Evolutionary conservation across 805 yeast genomes (phyloP), one percentile per base, ranked within the genome.

Genomic region (Barnettozyma siamensis): DNA sequence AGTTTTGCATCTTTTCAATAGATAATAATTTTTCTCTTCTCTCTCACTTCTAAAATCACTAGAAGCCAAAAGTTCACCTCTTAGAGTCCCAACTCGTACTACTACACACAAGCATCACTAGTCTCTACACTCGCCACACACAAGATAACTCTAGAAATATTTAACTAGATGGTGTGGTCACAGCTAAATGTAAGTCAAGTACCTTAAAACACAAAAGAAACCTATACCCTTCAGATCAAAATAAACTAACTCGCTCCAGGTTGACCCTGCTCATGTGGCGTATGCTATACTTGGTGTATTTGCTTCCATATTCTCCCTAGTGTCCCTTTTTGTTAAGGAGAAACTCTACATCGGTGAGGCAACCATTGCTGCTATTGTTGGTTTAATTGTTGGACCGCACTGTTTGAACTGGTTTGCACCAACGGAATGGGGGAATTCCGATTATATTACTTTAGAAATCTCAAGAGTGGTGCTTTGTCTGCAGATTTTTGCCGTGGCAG

Each of bases 401-500:
- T 83, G 87, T 55, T 64, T 88, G 27, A 65, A 79, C 43, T 86
- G 96, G 95, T 85, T 88, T 55, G 62, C 80, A 43, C 97, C 97
- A 3, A 61, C 76, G 7, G 65, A 73, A 5, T 88, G 97, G 97
- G 95, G 95, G 1, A 82, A 88, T 55, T 63, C 85, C 1, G 96
- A 89, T 59, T 70, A 72, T 40, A 77, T 89, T 48, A 88, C 96
- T 0, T 66, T 88, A 48, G 97, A 88, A 55, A 69, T 89, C 13
- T 80, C 91, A 42, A 72, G 96, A 40, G 76, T 88, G 13, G 91
- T 88, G 3, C 66, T 88, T 53, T 81, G 91, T 57, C 76, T 88
- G 40, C 96, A 88, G 66, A 86, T 88, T 51, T 91, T 88, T 54
- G 96, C 96, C 9, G 95, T 87, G 17, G 95, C 96, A 2, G 97